Conservation (phyloP, 1,284 basidiomycete genomes). For the Omphalotus olearius region DNA sequence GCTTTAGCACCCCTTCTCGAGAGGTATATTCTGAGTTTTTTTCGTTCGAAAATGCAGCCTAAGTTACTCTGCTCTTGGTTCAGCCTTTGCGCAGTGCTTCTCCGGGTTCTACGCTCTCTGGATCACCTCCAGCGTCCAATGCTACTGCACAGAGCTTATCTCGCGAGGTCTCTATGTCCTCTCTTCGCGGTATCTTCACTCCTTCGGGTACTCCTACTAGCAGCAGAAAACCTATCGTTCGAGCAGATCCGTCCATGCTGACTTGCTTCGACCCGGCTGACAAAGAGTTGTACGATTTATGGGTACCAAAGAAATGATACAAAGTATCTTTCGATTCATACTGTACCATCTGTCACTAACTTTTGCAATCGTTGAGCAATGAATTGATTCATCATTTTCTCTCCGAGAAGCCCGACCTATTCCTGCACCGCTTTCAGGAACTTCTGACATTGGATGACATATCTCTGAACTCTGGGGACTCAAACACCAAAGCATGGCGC, state of each 20-base stretch:
- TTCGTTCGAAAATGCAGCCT: background rate
- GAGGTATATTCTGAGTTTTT: background rate
- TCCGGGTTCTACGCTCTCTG: constrained; percentile 31
- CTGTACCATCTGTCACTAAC: background rate
- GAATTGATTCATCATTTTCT: background rate
- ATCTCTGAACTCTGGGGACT: no score
- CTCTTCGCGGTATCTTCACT: constrained; percentile 24
- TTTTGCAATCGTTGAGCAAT: background rate
- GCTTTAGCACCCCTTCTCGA: background rate
- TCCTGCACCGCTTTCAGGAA: no score
- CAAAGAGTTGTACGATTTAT: constrained; percentile 68
- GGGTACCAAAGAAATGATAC: constrained; percentile 47
- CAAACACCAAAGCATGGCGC: no score
- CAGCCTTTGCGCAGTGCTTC: constrained; percentile 3
- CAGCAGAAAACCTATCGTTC: constrained; percentile 41
- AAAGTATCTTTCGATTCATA: background rate
- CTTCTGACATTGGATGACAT: no score
- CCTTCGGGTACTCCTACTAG: constrained; percentile 21
- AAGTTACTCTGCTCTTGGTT: background rate
- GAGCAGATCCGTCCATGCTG: constrained; percentile 57
- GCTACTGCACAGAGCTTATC: constrained; percentile 2
- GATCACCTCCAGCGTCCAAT: constrained; percentile 20
- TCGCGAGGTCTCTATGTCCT: constrained; percentile 23
- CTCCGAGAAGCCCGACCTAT: no score
- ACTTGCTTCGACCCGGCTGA: constrained; percentile 72